Conservation (phyloP, 148 eudicot species). For the Linanthus parryae region DNA sequence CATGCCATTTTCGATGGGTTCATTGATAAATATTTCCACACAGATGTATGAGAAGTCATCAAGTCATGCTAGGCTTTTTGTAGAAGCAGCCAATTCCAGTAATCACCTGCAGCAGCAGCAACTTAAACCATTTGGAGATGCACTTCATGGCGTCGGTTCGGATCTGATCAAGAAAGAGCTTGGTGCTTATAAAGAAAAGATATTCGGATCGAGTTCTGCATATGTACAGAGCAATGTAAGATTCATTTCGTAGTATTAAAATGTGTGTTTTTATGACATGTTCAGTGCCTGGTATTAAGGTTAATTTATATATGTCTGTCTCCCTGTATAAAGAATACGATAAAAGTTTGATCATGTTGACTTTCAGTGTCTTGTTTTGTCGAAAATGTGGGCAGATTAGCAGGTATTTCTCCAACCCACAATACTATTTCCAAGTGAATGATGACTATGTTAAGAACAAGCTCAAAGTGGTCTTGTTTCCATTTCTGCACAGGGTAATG, state of each 20-base stretch:
- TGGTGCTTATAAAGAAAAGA: constrained; percentile 7
- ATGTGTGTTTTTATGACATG: neutral
- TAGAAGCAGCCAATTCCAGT: neutral
- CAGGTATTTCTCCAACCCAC: constrained; percentile 17
- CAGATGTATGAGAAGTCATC: neutral
- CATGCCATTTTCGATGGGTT: too few species aligned
- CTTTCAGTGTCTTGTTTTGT: neutral
- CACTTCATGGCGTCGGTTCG: neutral
- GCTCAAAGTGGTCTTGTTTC: constrained; percentile 18
- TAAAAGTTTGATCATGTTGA: neutral
- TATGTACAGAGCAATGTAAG: constrained; percentile 6
- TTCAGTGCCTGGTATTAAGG: neutral
- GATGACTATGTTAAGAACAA: constrained; percentile 21
- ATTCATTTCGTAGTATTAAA: neutral
- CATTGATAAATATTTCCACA: too few species aligned
- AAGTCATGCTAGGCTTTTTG: constrained; percentile 1
- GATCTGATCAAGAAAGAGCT: constrained; percentile 4
- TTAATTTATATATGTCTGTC: too few species aligned
- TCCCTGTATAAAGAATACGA: too few species aligned
- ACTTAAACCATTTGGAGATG: neutral
- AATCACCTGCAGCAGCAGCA: too few species aligned
- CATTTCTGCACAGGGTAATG: constrained; percentile 24
- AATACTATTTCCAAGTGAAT: constrained; percentile 23
- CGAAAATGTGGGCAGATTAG: constrained; percentile 4
- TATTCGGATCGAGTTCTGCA: constrained; percentile 4